A percentile compares a stretch with the other conserved stretches of the same genome.
Conservation (phyloP, 1,284 basidiomycete species). For the Sanguinoderma infundibulare region DNA sequence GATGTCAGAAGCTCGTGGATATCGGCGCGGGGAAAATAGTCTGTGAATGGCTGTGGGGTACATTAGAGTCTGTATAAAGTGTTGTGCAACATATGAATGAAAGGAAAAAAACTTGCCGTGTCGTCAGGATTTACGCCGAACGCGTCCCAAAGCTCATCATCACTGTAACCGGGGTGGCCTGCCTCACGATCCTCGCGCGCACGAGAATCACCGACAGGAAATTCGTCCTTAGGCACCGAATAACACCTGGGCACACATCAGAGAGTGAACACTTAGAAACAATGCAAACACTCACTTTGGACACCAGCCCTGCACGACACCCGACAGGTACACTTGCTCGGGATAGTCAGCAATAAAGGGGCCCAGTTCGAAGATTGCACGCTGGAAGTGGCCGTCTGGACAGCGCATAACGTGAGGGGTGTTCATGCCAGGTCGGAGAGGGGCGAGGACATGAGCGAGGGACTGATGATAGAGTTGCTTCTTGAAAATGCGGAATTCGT, state of each 20-base stretch:
- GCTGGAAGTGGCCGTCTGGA: constrained; percentile 9
- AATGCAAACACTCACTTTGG: constrained; percentile 1
- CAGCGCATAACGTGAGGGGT: constrained; percentile 8
- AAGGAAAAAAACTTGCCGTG: no score
- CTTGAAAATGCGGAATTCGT: constrained; percentile 12
- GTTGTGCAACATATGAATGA: no score
- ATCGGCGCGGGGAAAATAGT: constrained; percentile 11
- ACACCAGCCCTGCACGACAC: constrained; percentile 23
- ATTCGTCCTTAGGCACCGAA: neutral
- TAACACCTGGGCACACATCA: no score
- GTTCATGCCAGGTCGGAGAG: constrained; percentile 8
- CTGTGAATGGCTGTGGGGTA: constrained; percentile 15
- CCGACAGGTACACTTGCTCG: constrained; percentile 14
- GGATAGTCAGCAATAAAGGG: constrained; percentile 26
- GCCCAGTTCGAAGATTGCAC: constrained; percentile 13
- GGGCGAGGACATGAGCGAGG: constrained; percentile 3
- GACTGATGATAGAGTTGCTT: constrained; percentile 17
- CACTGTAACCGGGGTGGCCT: neutral
- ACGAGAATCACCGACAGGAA: neutral
- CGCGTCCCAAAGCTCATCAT: neutral
- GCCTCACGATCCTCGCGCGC: neutral
- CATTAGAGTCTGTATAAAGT: no score
- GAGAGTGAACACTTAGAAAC: neutral
- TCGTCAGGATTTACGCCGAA: neutral
- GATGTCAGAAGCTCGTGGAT: constrained; percentile 13